Base-by-base conservation (phyloP, 495 filamentous ascomycete genomes). In the Penicillium verhagenii region DNA sequence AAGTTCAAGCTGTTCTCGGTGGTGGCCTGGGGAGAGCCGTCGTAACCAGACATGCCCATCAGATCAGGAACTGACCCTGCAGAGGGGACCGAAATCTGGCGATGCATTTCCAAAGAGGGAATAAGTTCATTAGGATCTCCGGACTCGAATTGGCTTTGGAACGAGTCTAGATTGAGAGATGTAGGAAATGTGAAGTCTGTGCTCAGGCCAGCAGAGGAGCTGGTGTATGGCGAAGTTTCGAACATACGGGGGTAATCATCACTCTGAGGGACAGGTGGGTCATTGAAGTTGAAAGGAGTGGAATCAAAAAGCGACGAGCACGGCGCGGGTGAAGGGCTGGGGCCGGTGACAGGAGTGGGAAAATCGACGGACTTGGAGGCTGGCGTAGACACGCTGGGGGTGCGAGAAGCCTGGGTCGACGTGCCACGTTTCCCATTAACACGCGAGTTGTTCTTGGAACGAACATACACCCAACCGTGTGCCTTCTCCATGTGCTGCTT, bases 401-500 rank as follows among this genome's bases (percentile, higher is more conserved):
- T 72, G 14, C 49, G 35, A 23, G 48, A 40, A 19, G 68, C 63
- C 56, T 72, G 69, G 16, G 53, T 47, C 20, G 65, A 59, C 4
- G 57, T 70, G 21, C 66, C 60, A 8, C 59, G 63, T 46, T 79
- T 78, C 66, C 65, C 64, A 25, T 72, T 66, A 67, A 79, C 82
- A 61, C 87, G 84, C 38, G 85, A 86, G 59, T 96, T 96, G 73
- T 87, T 91, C 81, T 96, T 96, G 46, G 90, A 91, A 33, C 94
- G 88, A 57, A 89, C 83, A 58, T 98, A 98, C 4, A 79, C 77
- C 86, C 91, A 97, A 39, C 86, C 85, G 63, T 98, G 94, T 0
- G 91, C 86, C 70, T 97, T 98, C 76, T 98, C 94, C 94, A 98
- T 98, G 72, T 98, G 94, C 71, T 98, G 94, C 71, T 97, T 97